Percentiles rank a stretch among this genome's conserved stretches.
Evolutionary conservation across 148 eudicot genomes (phyloP).

Genomic region (Cornus florida): DNA sequence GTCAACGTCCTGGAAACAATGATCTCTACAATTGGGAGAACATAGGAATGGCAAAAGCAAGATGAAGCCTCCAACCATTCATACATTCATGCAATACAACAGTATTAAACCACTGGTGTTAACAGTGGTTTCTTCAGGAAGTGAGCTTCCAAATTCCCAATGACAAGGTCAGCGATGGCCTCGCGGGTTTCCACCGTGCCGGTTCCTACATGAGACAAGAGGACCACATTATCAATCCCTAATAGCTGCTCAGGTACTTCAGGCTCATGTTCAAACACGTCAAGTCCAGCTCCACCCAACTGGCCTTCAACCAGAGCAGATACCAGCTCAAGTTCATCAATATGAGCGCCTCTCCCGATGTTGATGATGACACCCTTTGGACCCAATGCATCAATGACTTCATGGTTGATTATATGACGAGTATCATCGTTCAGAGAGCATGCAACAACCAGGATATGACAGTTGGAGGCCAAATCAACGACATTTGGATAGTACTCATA

Average conservation of each 20-base stretch:
- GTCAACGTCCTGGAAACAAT: neutral
- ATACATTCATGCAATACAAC: neutral
- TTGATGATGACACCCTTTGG: slow-evolving; percentile 24
- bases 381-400: slow-evolving; percentile 27
- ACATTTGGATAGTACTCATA: slow-evolving; percentile 17
- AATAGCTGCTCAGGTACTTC: slow-evolving; percentile 24
- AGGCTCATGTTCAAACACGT: slow-evolving; percentile 30
- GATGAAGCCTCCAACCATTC: neutral
- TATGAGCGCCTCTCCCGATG: slow-evolving; percentile 24
- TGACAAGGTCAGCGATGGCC: slow-evolving; percentile 33
- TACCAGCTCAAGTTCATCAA: slow-evolving; percentile 27
- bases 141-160: slow-evolving; percentile 33
- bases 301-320: slow-evolving; percentile 27
- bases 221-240: slow-evolving; percentile 31
- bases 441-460: slow-evolving; percentile 23
- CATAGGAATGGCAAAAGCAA: neutral
- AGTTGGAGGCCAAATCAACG: slow-evolving; percentile 25
- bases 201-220: slow-evolving; percentile 25
- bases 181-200: slow-evolving; percentile 28
- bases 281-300: slow-evolving; percentile 32
- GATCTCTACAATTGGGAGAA: neutral
- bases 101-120: slow-evolving; percentile 23
- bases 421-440: slow-evolving; percentile 25
- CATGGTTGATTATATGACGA: slow-evolving; percentile 20
- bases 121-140: slow-evolving; percentile 18